Evolutionary conservation across 345 rosid genomes (phyloP), one percentile per base, ranked within the genome.

Genomic region (Citrus australasica): DNA sequence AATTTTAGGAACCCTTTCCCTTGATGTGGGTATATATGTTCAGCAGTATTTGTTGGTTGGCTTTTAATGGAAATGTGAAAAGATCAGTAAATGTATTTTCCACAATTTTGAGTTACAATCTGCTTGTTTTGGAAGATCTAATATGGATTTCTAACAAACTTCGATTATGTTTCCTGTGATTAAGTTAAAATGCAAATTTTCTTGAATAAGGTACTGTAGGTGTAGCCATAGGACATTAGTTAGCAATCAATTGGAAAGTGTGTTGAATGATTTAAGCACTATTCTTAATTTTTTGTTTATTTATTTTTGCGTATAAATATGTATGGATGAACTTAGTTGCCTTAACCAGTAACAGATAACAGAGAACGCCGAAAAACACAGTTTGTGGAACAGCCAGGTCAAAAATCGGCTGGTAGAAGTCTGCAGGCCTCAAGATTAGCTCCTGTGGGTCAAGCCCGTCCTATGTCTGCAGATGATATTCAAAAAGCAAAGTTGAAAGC

Each of bases 401-500:
- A 94, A 83, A 94, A 86, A 83, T 53, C 87, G 76, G 86, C 97
- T 67, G 86, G 92, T 80, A 90, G 91, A 84, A 86, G 89, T 80
- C 84, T 88, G 4, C 99, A 93, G 83, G 82, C 88, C 10, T 82
- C 88, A 51, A 90, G 89, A 84, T 73, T 86, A 68, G 90, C 79
- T 46, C 75, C 94, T 78, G 75, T 83, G 79, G 83, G 83, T 84
- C 91, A 86, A 78, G 87, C 93, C 70, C 98, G 98, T 67, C 99
- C 99, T 25, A 91, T 97, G 95, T 94, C 99, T 75, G 94, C 94
- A 60, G 99, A 97, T 88, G 99, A 97, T 87, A 94, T 94, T 83
- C 97, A 94, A 86, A 97, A 97, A 81, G 99, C 97, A 70, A 97
- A 97, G 84, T 85, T 92, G 93, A 98, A 97, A 76, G 96, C 97